Evolutionary conservation across 352 stramenopile species (phyloP).

Genomic region (Phytophthora macrochlamydospora): DNA sequence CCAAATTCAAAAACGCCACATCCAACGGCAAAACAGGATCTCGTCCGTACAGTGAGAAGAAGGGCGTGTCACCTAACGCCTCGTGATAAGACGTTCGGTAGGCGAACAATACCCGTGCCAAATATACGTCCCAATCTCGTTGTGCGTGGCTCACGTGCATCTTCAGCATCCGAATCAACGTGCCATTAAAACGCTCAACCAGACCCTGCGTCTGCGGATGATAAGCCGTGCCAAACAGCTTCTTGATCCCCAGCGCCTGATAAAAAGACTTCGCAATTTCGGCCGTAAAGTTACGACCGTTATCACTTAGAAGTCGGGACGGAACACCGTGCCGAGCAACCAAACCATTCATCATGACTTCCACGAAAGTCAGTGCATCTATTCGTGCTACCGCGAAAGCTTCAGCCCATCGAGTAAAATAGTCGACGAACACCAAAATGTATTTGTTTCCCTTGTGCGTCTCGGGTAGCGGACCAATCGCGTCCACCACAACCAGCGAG

Average conservation of each 20-base stretch:
- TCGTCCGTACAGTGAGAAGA: conserved; percentile 4
- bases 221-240: conserved; percentile 4
- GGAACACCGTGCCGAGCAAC: not conserved
- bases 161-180: conserved; percentile 1
- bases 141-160: conserved; percentile 8
- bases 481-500: conserved; percentile 8
- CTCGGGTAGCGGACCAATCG: not conserved
- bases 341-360: not conserved
- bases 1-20: not conserved
- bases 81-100: conserved; percentile 6
- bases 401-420: not conserved
- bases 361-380: not conserved
- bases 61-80: not conserved
- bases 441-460: conserved; percentile 1
- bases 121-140: conserved; percentile 11
- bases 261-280: not conserved
- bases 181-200: conserved; percentile 8
- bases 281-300: not conserved
- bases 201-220: not conserved
- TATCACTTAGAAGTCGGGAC: not conserved
- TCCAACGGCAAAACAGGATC: not conserved
- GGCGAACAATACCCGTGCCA: not conserved
- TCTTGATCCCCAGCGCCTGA: not conserved
- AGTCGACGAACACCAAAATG: conserved; percentile 6
- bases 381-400: not conserved